Base-by-base conservation (phyloP, 2,329 filamentous ascomycete species). In the Fusarium armeniacum region DNA sequence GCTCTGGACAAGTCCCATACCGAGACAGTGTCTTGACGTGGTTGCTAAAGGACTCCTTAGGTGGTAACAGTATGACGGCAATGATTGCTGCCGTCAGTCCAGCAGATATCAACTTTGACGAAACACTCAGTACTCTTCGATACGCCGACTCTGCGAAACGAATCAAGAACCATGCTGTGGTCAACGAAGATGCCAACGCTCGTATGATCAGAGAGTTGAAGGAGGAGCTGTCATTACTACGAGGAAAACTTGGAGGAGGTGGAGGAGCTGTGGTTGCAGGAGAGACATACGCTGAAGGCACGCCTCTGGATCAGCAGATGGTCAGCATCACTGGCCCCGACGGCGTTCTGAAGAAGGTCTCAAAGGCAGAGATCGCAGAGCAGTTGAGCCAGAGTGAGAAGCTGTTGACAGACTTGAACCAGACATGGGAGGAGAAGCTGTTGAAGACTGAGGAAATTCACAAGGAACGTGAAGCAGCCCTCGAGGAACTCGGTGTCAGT, bases 81-180 rank as follows among this genome's bases (percentile, higher is more conserved):
- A 99, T 99, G 97, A 99, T 99, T 85, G 97, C 96, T 52, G 95
- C 95, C 54, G 98, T 99, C 77, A 98, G 94, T 76, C 96, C 96
- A 6, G 96, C 96, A 57, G 96, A 99, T 81, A 98, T 98, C 83
- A 99, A 99, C 81, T 98, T 97, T 77, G 96, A 99, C 72, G 96
- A 99, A 81, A 99, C 97, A 1, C 85, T 99, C 20, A 96, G 94
- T 78, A 99, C 96, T 1, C 85, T 99, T 30, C 90, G 97, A 76
- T 99, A 99, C 80, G 96, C 97, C 58, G 95, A 99, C 78, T 98
- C 94, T 10, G 96, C 96, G 28, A 99, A 99, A 83, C 90, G 96
- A 75, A 99, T 99, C 86, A 98, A 98, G 93, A 99, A 99, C 83
- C 96, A 99, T 80, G 96, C 96, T 60, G 96, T 99, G 52, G 92